Percentiles rank a stretch among this genome's conserved stretches.
phyloP scores from a whole-genome alignment of 257 asterid genomes.

The Solanum paucissectum region DNA sequence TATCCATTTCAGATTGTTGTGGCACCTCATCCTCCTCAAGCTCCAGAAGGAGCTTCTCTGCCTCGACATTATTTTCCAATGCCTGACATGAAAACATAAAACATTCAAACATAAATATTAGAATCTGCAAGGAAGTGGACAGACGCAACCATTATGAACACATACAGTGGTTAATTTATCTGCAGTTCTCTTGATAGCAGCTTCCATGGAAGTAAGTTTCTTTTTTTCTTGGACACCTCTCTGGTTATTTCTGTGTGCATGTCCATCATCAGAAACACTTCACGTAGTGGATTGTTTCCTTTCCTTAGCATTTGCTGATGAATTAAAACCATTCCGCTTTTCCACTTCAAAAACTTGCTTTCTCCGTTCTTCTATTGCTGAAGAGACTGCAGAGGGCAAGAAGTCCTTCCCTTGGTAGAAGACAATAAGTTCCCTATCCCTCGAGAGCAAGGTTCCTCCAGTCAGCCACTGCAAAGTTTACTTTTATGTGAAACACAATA shows the following conservation, averaged over 20 bases:
- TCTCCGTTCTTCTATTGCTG: slow-evolving; percentile 75
- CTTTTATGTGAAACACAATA: slow-evolving; percentile 12
- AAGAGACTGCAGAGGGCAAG: slow-evolving; percentile 78
- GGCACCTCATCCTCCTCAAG: slow-evolving; percentile 44
- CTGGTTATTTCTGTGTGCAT: not conserved
- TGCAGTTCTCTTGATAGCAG: slow-evolving; percentile 41
- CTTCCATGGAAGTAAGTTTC: slow-evolving; percentile 24
- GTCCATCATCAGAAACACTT: slow-evolving; percentile 17
- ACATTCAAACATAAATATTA: slow-evolving; percentile 1
- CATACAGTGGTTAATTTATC: slow-evolving; percentile 56
- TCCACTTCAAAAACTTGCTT: slow-evolving; percentile 20
- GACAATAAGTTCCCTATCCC: slow-evolving; percentile 83
- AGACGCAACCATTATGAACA: slow-evolving; percentile 8
- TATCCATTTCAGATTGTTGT: slow-evolving; percentile 51
- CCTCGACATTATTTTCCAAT: slow-evolving; percentile 54
- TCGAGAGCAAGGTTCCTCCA: slow-evolving; percentile 84
- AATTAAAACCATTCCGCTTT: slow-evolving; percentile 9
- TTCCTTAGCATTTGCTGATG: slow-evolving; percentile 12
- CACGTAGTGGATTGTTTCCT: slow-evolving; percentile 3
- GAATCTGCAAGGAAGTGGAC: slow-evolving; percentile 3
- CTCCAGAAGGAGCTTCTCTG: slow-evolving; percentile 65
- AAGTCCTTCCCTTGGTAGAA: slow-evolving; percentile 93
- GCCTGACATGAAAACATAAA: slow-evolving; percentile 44
- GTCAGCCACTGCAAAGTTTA: slow-evolving; percentile 70
- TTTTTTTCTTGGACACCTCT: slow-evolving; percentile 20